Percentiles rank a stretch among this genome's conserved stretches.
These are phyloP conservation scores for Sphagnurus paluster DNA, from an alignment of 1,284 basidiomycete genomes.

Conservation along the genomic window DNA sequence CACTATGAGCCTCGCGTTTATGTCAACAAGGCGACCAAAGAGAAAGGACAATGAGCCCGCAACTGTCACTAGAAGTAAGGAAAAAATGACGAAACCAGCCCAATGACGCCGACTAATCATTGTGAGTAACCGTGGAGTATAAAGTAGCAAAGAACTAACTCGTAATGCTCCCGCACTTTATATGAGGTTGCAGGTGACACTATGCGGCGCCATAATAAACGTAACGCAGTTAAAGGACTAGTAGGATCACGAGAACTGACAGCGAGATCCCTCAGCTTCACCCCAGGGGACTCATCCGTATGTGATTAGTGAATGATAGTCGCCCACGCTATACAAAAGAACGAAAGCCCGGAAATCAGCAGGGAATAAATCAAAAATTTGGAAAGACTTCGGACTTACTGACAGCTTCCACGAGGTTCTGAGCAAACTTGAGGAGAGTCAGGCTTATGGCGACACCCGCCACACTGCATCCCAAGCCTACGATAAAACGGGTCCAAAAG, in stretches of 20 bases:
- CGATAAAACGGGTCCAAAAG: too few relatives aligned
- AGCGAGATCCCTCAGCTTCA: conserved; percentile 36
- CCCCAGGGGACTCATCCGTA: conserved; percentile 28
- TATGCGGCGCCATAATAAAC: conserved; percentile 32
- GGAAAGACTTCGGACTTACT: conserved; percentile 28
- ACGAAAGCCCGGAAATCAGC: conserved; percentile 3
- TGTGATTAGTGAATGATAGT: conserved; percentile 42
- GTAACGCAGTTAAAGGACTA: conserved; percentile 28
- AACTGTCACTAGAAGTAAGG: conserved; percentile 26
- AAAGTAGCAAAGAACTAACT: conserved; percentile 33
- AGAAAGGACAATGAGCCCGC: conserved; percentile 30
- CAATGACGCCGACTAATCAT: conserved; percentile 33
- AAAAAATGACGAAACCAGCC: conserved; percentile 32
- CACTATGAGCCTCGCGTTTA: conserved; percentile 28
- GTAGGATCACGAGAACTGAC: conserved; percentile 28
- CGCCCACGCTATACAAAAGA: conserved; percentile 35
- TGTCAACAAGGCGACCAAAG: conserved; percentile 33
- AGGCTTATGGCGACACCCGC: too few relatives aligned
- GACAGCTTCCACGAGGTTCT: conserved; percentile 36
- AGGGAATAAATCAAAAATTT: not conserved
- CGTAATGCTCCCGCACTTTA: conserved; percentile 30
- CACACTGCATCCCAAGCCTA: too few relatives aligned
- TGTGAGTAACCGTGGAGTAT: too few relatives aligned
- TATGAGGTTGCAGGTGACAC: conserved; percentile 31
- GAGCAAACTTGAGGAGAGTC: conserved; percentile 32